A percentile compares a stretch with the other conserved stretches of the same genome.
phyloP scores from a whole-genome alignment of 2,329 filamentous ascomycete species.

The Atkinsonella texensis region DNA sequence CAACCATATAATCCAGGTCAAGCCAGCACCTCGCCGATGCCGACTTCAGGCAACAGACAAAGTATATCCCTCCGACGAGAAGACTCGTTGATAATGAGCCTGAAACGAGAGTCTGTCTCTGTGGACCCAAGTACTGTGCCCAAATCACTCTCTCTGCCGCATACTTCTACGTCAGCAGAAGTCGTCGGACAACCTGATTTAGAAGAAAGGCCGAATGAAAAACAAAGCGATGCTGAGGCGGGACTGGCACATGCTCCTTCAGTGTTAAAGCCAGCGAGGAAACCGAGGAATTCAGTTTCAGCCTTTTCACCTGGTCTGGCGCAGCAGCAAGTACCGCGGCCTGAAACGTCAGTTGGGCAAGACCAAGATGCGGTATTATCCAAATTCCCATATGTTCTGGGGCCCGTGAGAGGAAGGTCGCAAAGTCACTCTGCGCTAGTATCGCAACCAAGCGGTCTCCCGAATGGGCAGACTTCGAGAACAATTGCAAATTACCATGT shows the following conservation, averaged over 20 bases:
- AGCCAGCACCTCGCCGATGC: not conserved
- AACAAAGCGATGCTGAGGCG: not conserved
- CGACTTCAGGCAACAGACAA: slow-evolving; percentile 5
- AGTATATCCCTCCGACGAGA: slow-evolving; percentile 15
- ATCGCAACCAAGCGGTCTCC: not conserved
- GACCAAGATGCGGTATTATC: not conserved
- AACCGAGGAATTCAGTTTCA: slow-evolving; percentile 1
- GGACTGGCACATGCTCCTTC: slow-evolving; percentile 5
- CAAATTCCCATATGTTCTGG: slow-evolving; percentile 10
- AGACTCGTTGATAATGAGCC: slow-evolving; percentile 13
- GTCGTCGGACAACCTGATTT: not conserved
- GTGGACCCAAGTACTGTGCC: slow-evolving; percentile 13
- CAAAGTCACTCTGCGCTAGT: not conserved
- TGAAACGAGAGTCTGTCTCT: slow-evolving; percentile 10
- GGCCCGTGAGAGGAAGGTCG: slow-evolving; percentile 8
- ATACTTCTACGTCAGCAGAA: slow-evolving; percentile 6
- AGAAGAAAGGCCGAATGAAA: not conserved
- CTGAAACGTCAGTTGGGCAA: not conserved
- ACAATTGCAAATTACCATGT: not conserved
- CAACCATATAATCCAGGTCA: slow-evolving; percentile 9
- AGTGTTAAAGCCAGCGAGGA: slow-evolving; percentile 6
- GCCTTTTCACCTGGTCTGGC: not conserved
- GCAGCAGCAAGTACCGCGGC: not conserved
- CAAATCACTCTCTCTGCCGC: slow-evolving; percentile 13
- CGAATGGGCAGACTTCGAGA: not conserved